phyloP scores from a whole-genome alignment of 228 moss, liverwort and hornwort genomes.

The Sphagnum magellanicum region DNA sequence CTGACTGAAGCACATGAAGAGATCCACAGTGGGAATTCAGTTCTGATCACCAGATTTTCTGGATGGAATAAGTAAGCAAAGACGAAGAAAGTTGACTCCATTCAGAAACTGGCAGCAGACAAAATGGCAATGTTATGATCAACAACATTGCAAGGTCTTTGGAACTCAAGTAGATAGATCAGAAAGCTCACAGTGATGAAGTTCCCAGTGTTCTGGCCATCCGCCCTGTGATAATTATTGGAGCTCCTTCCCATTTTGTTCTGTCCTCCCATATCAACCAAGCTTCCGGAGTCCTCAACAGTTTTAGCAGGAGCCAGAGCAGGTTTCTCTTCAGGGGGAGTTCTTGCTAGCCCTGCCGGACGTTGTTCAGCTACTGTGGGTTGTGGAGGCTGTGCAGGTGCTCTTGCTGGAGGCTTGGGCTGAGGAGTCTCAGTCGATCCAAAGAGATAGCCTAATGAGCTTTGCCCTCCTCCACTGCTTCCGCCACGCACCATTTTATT shows the following conservation, averaged over 20 bases:
- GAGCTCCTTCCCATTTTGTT: constrained; percentile 73
- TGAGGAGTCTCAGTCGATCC: constrained; percentile 13
- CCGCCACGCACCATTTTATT: constrained; percentile 50
- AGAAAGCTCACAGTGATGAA: constrained; percentile 73
- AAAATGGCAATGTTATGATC: neutral
- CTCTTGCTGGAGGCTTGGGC: constrained; percentile 4
- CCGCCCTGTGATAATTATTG: constrained; percentile 95
- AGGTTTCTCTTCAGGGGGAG: constrained; percentile 35
- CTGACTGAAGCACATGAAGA: too few species aligned
- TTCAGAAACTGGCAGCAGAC: too few species aligned
- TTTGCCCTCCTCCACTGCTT: constrained; percentile 55
- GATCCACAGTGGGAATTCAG: neutral
- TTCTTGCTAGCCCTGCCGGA: constrained; percentile 8
- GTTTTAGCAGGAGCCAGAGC: constrained; percentile 31
- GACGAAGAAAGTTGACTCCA: too few species aligned
- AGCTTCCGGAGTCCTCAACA: constrained; percentile 47
- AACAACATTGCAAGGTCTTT: too few species aligned
- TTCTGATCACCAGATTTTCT: neutral
- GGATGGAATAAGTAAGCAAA: neutral
- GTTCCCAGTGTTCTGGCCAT: constrained; percentile 98
- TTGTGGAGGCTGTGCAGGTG: constrained; percentile 2
- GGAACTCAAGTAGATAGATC: neutral
- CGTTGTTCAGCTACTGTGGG: constrained; percentile 6
- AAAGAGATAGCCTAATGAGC: constrained; percentile 54
- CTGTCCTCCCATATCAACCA: constrained; percentile 47